Percentiles rank a stretch among this genome's conserved stretches.
Evolutionary conservation across 352 stramenopile species (phyloP).

Genomic region (Pythium oligandrum): DNA sequence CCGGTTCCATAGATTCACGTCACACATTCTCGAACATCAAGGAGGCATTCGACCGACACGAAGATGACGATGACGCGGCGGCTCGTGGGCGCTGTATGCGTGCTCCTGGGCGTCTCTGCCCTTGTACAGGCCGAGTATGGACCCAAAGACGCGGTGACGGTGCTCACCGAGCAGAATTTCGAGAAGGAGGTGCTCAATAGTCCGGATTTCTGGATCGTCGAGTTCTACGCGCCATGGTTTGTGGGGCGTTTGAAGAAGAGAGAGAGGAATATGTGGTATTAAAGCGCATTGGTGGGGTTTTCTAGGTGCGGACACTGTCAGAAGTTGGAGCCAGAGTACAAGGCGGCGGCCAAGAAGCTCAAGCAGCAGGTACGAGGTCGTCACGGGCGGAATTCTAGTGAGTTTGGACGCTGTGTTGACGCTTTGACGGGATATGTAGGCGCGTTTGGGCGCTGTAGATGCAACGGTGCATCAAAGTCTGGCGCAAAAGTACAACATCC

Average conservation of each 20-base stretch:
- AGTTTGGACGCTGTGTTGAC: too few species aligned
- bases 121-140: slow-evolving; percentile 31
- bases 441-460: slow-evolving; percentile 62
- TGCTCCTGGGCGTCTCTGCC: slow-evolving; percentile 1
- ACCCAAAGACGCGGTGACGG: slow-evolving; percentile 50
- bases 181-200: slow-evolving; percentile 79
- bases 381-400: not conserved
- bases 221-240: slow-evolving; percentile 92
- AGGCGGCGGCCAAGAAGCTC: slow-evolving; percentile 81
- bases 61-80: slow-evolving; percentile 1
- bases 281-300: too few species aligned
- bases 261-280: not conserved
- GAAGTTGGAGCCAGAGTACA: slow-evolving; percentile 86
- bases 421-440: slow-evolving; percentile 23
- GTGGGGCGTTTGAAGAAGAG: not conserved
- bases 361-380: slow-evolving; percentile 50
- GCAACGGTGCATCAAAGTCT: slow-evolving; percentile 53
- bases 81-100: not conserved
- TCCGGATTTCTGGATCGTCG: slow-evolving; percentile 86
- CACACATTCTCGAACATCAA: too few species aligned
- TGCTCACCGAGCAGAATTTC: slow-evolving; percentile 82
- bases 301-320: slow-evolving; percentile 90
- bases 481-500: slow-evolving; percentile 71
- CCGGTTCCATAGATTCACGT: not conserved
- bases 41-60: not conserved